phyloP scores from a whole-genome alignment of 192 early-diverging fungal genomes.

The Umbelopsis vinacea region DNA sequence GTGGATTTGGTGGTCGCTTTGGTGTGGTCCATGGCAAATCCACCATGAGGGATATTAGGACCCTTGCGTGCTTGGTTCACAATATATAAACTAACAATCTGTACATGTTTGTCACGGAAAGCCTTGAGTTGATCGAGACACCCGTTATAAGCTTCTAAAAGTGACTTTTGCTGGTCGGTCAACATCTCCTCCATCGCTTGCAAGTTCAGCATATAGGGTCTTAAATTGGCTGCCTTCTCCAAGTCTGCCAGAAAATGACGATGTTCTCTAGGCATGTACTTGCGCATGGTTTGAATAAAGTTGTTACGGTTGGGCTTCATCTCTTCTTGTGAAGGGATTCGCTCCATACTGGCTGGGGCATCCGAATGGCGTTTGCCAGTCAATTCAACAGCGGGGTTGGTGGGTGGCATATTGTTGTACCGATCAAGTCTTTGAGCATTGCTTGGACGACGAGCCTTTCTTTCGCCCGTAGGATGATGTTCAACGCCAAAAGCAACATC shows the following conservation, averaged over 20 bases:
- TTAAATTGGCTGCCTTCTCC: slow-evolving; percentile 65
- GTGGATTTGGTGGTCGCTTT: neutral
- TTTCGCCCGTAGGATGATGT: slow-evolving; percentile 77
- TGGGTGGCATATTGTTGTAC: slow-evolving; percentile 38
- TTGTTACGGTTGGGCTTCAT: slow-evolving; percentile 58
- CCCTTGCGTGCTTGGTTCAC: slow-evolving; percentile 79
- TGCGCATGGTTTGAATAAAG: slow-evolving; percentile 86
- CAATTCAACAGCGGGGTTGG: slow-evolving; percentile 29
- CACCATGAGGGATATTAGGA: slow-evolving; percentile 65
- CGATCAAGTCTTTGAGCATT: slow-evolving; percentile 31
- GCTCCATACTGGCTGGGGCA: neutral
- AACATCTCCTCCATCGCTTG: slow-evolving; percentile 14
- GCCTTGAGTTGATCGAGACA: slow-evolving; percentile 81
- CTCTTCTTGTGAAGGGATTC: slow-evolving; percentile 33
- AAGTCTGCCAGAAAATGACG: slow-evolving; percentile 85
- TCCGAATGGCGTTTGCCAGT: neutral
- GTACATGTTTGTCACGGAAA: slow-evolving; percentile 92
- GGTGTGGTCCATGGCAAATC: slow-evolving; percentile 43
- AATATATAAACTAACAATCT: slow-evolving; percentile 92
- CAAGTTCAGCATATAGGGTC: slow-evolving; percentile 62
- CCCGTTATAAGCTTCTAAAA: slow-evolving; percentile 78
- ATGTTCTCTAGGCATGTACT: slow-evolving; percentile 90
- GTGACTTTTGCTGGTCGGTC: slow-evolving; percentile 36
- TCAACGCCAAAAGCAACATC: slow-evolving; percentile 89
- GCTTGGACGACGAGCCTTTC: slow-evolving; percentile 13